Conservation (phyloP, 2,329 filamentous ascomycete species). For the Monosporascus sp. region DNA sequence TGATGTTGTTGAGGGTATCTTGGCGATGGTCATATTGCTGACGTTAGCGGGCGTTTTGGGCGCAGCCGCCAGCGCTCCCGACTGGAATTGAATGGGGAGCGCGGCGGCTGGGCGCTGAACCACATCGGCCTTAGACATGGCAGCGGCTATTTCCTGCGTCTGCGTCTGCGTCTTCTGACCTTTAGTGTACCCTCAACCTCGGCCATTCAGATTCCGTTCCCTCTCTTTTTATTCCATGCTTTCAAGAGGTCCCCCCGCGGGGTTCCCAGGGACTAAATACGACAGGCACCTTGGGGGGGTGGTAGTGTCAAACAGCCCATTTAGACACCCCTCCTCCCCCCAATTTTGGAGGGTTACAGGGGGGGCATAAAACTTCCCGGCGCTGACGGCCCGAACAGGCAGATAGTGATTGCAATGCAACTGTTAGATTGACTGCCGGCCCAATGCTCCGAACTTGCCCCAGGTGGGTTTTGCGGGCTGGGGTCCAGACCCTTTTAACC, state of each 20-base stretch:
- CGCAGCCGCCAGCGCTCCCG: constrained; percentile 20
- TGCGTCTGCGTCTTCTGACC: neutral
- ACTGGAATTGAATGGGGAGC: constrained; percentile 23
- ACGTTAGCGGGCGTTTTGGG: constrained; percentile 9
- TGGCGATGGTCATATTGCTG: constrained; percentile 6
- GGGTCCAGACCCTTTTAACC: neutral
- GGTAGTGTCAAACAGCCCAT: neutral
- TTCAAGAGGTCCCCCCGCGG: constrained; percentile 19
- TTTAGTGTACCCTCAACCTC: constrained; percentile 8
- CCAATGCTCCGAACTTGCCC: neutral
- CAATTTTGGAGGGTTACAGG: neutral
- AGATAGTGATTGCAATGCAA: neutral
- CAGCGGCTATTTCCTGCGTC: constrained; percentile 13
- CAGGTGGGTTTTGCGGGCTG: neutral
- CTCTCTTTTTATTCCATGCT: constrained; percentile 13
- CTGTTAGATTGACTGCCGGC: neutral
- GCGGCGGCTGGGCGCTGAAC: constrained; percentile 26
- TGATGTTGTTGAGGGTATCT: constrained; percentile 6
- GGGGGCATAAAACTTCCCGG: neutral
- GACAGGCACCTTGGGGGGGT: neutral
- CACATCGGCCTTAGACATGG: constrained; percentile 29
- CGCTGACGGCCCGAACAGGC: neutral
- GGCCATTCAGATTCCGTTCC: constrained; percentile 31
- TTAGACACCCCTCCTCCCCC: neutral
- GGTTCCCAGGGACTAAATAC: constrained; percentile 23